Conservation (phyloP, 805 yeast species). For the Pichia cephalocereana region DNA sequence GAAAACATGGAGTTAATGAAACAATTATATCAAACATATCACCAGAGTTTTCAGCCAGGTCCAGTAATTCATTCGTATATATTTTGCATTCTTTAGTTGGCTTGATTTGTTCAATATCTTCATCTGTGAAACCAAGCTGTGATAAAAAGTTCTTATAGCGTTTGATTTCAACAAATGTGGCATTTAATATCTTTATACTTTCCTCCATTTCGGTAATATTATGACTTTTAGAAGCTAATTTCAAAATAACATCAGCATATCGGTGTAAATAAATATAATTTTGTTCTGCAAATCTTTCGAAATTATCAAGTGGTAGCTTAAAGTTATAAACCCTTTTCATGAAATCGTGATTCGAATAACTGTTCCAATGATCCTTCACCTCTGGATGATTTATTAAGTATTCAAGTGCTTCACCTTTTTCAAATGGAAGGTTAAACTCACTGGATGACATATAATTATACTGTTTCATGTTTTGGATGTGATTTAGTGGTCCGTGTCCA, state of each 20-base stretch:
- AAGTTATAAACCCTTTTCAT: conserved; percentile 44
- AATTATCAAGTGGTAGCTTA: conserved; percentile 38
- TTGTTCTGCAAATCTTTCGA: conserved; percentile 40
- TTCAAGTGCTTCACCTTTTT: conserved; percentile 29
- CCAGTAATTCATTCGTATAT: conserved; percentile 52
- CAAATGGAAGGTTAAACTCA: conserved; percentile 12
- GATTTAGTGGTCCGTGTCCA: conserved; percentile 68
- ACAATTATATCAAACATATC: conserved; percentile 4
- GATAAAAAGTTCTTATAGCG: conserved; percentile 44
- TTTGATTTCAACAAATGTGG: conserved; percentile 45
- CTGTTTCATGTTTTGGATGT: conserved; percentile 24
- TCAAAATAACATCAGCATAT: conserved; percentile 53
- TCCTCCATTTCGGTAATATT: conserved; percentile 41
- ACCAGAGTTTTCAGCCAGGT: conserved; percentile 31
- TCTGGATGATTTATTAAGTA: conserved; percentile 48
- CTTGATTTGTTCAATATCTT: conserved; percentile 33
- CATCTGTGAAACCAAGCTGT: conserved; percentile 30
- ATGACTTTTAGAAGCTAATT: conserved; percentile 46
- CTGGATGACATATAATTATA: background rate
- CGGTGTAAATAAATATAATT: conserved; percentile 65
- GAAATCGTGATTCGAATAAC: conserved; percentile 55
- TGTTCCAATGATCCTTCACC: conserved; percentile 46
- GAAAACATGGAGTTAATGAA: conserved; percentile 8
- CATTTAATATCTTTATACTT: conserved; percentile 41
- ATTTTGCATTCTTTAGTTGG: conserved; percentile 50